Conservation (phyloP, 2,329 filamentous ascomycete species). For the Endocalyx cinctus region DNA sequence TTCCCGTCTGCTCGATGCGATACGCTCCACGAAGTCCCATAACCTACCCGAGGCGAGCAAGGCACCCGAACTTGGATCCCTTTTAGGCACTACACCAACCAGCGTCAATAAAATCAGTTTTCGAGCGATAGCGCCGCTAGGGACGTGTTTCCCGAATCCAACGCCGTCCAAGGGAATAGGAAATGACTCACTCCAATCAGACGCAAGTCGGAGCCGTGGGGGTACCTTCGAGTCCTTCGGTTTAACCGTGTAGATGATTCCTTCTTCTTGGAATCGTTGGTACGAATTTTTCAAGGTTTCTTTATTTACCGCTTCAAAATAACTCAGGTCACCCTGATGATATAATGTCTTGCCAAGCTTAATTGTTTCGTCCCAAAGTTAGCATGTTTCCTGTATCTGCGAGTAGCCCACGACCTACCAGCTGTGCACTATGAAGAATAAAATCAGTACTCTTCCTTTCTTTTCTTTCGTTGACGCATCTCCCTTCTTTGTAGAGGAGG, state of each 20-base stretch:
- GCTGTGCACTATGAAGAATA: slow-evolving; percentile 72
- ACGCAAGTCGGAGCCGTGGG: slow-evolving; percentile 62
- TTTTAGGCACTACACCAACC: too few relatives aligned
- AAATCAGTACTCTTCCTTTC: too few relatives aligned
- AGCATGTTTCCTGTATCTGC: too few relatives aligned
- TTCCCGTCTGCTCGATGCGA: slow-evolving; percentile 76
- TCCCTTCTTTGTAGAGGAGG: too few relatives aligned
- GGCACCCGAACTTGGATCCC: slow-evolving; percentile 56
- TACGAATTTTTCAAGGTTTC: slow-evolving; percentile 95
- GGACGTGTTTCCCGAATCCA: too few relatives aligned
- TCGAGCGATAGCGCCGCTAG: too few relatives aligned
- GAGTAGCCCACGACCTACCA: too few relatives aligned
- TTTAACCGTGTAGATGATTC: slow-evolving; percentile 74
- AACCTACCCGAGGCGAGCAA: slow-evolving; percentile 69
- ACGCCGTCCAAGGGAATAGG: too few relatives aligned
- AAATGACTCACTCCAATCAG: too few relatives aligned
- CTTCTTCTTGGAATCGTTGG: slow-evolving; percentile 81
- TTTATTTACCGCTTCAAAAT: slow-evolving; percentile 98
- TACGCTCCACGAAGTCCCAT: slow-evolving; percentile 89
- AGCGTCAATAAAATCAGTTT: too few relatives aligned
- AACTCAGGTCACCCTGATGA: slow-evolving; percentile 93
- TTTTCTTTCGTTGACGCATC: too few relatives aligned
- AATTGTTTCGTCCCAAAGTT: neutral
- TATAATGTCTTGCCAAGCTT: slow-evolving; percentile 93
- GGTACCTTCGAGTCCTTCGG: slow-evolving; percentile 59